A percentile compares a stretch with the other conserved stretches of the same genome.
phyloP scores from a whole-genome alignment of 345 rosid species.

The Brassica rapa region DNA sequence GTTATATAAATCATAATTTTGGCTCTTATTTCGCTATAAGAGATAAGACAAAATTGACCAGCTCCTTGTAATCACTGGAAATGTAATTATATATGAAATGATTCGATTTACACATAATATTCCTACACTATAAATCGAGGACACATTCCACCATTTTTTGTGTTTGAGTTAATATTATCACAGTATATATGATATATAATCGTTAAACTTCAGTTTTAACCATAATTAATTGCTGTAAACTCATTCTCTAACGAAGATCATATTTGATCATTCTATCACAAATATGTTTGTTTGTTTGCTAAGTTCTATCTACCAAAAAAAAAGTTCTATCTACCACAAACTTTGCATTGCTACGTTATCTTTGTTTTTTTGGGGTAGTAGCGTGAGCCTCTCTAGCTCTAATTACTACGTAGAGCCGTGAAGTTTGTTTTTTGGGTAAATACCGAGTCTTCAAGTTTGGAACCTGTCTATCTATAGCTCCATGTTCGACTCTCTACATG shows the following conservation, averaged over 20 bases:
- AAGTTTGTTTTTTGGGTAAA: conserved; percentile 8
- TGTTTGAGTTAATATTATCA: background rate
- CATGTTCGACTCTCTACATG: conserved; percentile 19
- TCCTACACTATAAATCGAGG: background rate
- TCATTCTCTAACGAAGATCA: background rate
- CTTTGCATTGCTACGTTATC: background rate
- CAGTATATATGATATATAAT: background rate
- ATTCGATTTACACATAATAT: background rate
- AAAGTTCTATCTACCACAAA: background rate
- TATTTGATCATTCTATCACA: background rate
- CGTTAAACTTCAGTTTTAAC: background rate
- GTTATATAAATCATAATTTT: background rate
- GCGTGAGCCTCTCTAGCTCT: conserved; percentile 5
- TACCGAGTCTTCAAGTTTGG: conserved; percentile 1
- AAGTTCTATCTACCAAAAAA: background rate
- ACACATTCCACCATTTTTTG: conserved; percentile 1
- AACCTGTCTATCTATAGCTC: conserved; percentile 6
- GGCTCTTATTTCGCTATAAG: conserved; percentile 13
- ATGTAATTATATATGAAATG: background rate
- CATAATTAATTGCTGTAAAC: background rate
- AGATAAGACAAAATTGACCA: conserved; percentile 28
- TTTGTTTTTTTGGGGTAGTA: background rate
- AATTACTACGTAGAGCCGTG: conserved; percentile 2
- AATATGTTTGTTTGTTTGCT: background rate
- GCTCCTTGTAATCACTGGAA: background rate